Base-by-base conservation (phyloP, 2,329 filamentous ascomycete species). In the Fusarium sublunatum region DNA sequence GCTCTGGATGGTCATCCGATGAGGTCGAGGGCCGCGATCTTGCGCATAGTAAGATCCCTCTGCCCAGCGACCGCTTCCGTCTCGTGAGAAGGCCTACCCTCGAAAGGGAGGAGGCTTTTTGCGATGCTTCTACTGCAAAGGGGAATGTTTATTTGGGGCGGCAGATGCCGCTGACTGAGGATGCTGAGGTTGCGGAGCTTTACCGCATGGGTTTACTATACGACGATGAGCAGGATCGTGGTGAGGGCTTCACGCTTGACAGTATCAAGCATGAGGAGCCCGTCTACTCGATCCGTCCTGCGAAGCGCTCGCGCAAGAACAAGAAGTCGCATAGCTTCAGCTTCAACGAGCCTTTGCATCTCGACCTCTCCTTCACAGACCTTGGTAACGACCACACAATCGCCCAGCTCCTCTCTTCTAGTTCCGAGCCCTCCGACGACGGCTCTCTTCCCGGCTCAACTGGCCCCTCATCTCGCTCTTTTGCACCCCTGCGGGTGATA, bases 31-130 rank as follows among this genome's bases (percentile, higher is more conserved):
- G 72, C 32, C 59, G 70, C 25, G 74, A 74, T 9, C 71, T 79
- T 15, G 78, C 78, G 1, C 69, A 67, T 15, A 76, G 74, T 54
- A 61, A 68, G 35, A 58, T 75, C n/a, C 68, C 70, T n/a, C 71
- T 79, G 3, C 78, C 78, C 3, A 72, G 75, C 29, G 78, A 81
- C 56, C 56, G 68, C 32, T 67, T 62, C 12, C 71, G 72, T 12
- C 72, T 76, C 25, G 58, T 58, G n/a, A 74, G 77, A 8, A 72
- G 71, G 8, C 81, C 81, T 2, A 76, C 75, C 1, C 74, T 83
- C 22, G 80, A 81, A 60, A 73, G 81, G 9, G 76, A 83, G 64
- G 79, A 81, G 39, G 81, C 81, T 6, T 83, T 83, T 36, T 73
- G 77, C 40, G 79, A 81, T 41, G 71, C 72, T 5, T 71, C 72